These are phyloP conservation scores for Lentinula edodes DNA, from an alignment of 768 basidiomycete genomes.

Conservation along the genomic window DNA sequence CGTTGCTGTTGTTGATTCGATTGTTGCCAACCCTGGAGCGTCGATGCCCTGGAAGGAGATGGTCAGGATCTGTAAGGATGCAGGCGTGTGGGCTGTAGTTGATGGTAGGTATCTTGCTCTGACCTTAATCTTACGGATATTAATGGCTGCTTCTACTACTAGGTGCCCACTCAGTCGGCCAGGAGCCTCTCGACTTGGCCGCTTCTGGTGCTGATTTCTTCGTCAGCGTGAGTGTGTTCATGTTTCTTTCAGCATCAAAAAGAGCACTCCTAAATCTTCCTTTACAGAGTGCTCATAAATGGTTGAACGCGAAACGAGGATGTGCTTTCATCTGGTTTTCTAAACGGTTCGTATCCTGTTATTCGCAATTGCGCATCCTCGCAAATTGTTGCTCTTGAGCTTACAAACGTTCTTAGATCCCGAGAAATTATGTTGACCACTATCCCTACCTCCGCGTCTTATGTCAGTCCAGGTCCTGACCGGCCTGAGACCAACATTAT, in stretches of 20 bases:
- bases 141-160: background rate
- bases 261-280: background rate
- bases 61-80: slow-evolving; percentile 45
- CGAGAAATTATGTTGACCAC: slow-evolving; percentile 56
- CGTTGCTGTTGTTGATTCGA: slow-evolving; percentile 50
- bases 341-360: slow-evolving; percentile 13
- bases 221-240: slow-evolving; percentile 32
- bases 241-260: background rate
- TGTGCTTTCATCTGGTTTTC: slow-evolving; percentile 39
- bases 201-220: slow-evolving; percentile 51
- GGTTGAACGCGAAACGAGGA: slow-evolving; percentile 52
- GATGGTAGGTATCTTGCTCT: slow-evolving; percentile 30
- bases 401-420: slow-evolving; percentile 34
- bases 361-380: too few species aligned
- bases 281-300: slow-evolving; percentile 57
- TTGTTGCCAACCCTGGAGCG: slow-evolving; percentile 44
- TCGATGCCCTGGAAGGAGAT: slow-evolving; percentile 56
- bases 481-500: slow-evolving; percentile 31
- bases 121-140: background rate
- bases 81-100: slow-evolving; percentile 45
- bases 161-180: background rate
- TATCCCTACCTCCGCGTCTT: slow-evolving; percentile 50
- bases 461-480: slow-evolving; percentile 34
- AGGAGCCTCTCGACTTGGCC: slow-evolving; percentile 27
- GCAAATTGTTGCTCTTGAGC: background rate